Evolutionary conservation across 129 eudicot species (phyloP).

Genomic region (Ambrosia trifida): DNA sequence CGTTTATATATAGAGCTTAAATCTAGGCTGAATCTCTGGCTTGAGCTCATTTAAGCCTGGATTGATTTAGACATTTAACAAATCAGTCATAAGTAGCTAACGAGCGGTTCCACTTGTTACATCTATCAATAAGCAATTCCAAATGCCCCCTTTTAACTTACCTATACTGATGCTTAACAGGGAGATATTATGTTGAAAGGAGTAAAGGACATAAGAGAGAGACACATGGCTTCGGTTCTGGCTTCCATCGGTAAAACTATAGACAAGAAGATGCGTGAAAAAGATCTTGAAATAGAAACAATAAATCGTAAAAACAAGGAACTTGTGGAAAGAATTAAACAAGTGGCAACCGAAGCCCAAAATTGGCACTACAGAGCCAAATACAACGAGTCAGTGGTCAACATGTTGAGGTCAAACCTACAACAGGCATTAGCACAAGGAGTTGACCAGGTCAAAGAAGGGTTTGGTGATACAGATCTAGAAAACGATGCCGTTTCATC

Average conservation of each 20-base stretch:
- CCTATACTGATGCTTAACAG: slow-evolving; percentile 39
- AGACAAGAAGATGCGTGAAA: slow-evolving; percentile 63
- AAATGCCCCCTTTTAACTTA: neutral
- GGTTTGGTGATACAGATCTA: slow-evolving; percentile 72
- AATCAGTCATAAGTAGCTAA: neutral
- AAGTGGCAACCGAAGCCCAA: slow-evolving; percentile 81
- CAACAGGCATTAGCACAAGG: slow-evolving; percentile 75
- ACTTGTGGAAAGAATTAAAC: slow-evolving; percentile 71
- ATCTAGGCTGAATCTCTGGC: no score
- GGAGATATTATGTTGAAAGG: slow-evolving; percentile 77
- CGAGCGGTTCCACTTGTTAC: neutral
- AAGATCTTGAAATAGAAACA: slow-evolving; percentile 71
- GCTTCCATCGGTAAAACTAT: slow-evolving; percentile 61
- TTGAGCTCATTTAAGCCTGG: neutral
- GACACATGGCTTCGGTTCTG: slow-evolving; percentile 77
- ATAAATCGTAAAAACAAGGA: slow-evolving; percentile 78
- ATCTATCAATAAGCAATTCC: neutral
- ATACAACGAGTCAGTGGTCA: slow-evolving; percentile 82
- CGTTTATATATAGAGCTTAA: neutral
- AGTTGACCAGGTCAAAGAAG: slow-evolving; percentile 73
- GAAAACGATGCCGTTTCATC: slow-evolving; percentile 78
- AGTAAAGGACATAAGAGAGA: slow-evolving; percentile 63
- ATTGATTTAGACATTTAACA: neutral
- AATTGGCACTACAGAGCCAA: slow-evolving; percentile 91
- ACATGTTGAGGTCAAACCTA: slow-evolving; percentile 64